Base-by-base conservation (phyloP, 225 moss, liverwort and hornwort genomes). In the Neckera pumila region DNA sequence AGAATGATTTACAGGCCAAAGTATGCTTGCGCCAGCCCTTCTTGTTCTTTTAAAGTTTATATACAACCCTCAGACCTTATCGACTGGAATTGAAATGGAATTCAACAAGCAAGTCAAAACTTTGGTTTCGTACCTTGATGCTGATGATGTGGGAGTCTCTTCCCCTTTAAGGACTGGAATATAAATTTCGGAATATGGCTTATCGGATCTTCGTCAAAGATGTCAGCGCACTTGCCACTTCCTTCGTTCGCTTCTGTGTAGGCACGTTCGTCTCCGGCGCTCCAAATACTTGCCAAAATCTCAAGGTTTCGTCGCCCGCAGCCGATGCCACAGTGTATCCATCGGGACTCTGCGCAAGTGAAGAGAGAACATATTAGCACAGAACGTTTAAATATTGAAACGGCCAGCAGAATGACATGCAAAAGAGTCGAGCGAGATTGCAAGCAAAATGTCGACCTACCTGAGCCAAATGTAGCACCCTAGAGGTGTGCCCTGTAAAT, bases 271-370 rank as follows among this genome's bases (percentile, higher is more conserved):
- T 67, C 78, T 97, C 95, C 16, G 96, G 96, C 20, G 95, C 87
- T 6, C 97, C 98, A 36, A 98, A 98, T 2, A 98, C 97, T 62
- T 98, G 93, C 98, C 98, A 98, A 74, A 98, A 97, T 56, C 98
- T 91, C 14, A 98, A 85, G 5, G 98, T 98, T 75, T 98, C 98
- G n/a, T 98, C 98, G 4, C 95, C 97, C 6, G 98, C 97, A 51
- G 97, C 98, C 1, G 98, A 98, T 20, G 97, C 98, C 7, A 98
- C 95, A 9, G 95, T 96, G 7, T 89, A 93, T 69, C 98, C 97
- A 84, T 80, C 98, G 6, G 98, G 98, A 59, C 98, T 98, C 95
- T 98, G 94, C 45, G 69, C 33, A 19, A 31, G 25, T 7, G 36
- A 30, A 3, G 8, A 45, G 10, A 33, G 31, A 1, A 82, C 16